Conservation (phyloP, 495 filamentous ascomycete species). For the Wilcoxina mikolae region DNA sequence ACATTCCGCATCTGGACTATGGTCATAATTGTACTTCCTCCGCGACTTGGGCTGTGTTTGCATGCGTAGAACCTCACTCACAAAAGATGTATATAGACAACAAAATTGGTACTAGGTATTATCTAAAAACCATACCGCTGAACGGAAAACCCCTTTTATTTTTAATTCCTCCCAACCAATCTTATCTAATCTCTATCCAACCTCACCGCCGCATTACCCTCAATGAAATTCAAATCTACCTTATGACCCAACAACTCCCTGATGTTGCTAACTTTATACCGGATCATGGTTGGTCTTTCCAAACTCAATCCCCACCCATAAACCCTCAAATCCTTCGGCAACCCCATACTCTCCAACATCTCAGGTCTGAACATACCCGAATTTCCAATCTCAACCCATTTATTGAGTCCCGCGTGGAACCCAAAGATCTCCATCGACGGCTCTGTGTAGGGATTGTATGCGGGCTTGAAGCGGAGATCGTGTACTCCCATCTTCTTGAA, state of each 20-base stretch:
- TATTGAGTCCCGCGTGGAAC: conserved; percentile 74
- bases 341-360: conserved; percentile 69
- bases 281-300: conserved; percentile 96
- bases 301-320: conserved; percentile 85
- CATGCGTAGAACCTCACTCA: too few species aligned
- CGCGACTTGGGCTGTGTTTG: too few species aligned
- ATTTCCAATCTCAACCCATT: conserved; percentile 95
- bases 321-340: conserved; percentile 73
- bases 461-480: conserved; percentile 81
- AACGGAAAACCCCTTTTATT: too few species aligned
- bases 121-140: too few species aligned
- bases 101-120: too few species aligned
- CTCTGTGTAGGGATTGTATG: conserved; percentile 98
- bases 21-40: too few species aligned
- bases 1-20: too few species aligned
- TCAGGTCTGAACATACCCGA: conserved; percentile 96
- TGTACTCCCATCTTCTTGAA: conserved; percentile 90
- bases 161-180: too few species aligned
- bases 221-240: conserved; percentile 66
- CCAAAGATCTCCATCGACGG: conserved; percentile 94
- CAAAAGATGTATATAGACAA: too few species aligned
- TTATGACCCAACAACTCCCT: conserved; percentile 75
- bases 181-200: conserved; percentile 52
- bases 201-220: conserved; percentile 68
- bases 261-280: conserved; percentile 72